A percentile compares a stretch with the other conserved stretches of the same genome.
Evolutionary conservation across 108 stramenopile genomes (phyloP).

Genomic region (Parietichytrium sp.): DNA sequence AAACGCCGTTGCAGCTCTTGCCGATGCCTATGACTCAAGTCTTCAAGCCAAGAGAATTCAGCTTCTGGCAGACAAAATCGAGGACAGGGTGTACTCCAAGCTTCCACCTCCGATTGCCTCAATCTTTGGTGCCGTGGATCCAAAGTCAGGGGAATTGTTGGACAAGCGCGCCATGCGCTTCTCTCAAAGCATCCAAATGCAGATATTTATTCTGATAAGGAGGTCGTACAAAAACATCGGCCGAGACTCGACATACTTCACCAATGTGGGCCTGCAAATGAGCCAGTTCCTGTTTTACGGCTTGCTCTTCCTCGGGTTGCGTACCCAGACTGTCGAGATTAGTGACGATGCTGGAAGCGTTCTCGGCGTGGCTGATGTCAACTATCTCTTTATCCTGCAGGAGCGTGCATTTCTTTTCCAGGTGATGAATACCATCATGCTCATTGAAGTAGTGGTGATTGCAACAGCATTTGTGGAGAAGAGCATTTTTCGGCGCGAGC

Average conservation of each 20-base stretch:
- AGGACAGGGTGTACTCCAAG: not conserved
- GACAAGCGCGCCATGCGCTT: not conserved
- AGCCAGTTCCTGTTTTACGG: constrained; percentile 17
- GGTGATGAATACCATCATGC: constrained; percentile 34
- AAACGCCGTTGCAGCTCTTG: not conserved
- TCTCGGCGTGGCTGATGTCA: not conserved
- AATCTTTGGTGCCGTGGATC: not conserved
- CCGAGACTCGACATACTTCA: constrained; percentile 6
- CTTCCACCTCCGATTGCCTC: not conserved
- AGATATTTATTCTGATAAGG: constrained; percentile 4
- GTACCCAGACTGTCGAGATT: not conserved
- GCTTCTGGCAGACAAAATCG: not conserved
- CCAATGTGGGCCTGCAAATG: constrained; percentile 30
- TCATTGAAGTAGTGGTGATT: constrained; percentile 31
- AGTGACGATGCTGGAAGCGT: not conserved
- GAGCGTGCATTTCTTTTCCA: constrained; percentile 26
- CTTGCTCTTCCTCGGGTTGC: not conserved
- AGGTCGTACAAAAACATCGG: constrained; percentile 25
- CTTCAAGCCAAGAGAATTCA: not conserved
- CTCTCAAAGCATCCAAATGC: not conserved
- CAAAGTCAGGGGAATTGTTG: not conserved
- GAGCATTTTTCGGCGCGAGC: constrained; percentile 13
- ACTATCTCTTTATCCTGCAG: not conserved
- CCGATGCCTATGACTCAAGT: not conserved
- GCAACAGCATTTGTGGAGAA: constrained; percentile 9